Conservation (phyloP, 1,284 basidiomycete genomes). For the Trichosporon sp. region DNA sequence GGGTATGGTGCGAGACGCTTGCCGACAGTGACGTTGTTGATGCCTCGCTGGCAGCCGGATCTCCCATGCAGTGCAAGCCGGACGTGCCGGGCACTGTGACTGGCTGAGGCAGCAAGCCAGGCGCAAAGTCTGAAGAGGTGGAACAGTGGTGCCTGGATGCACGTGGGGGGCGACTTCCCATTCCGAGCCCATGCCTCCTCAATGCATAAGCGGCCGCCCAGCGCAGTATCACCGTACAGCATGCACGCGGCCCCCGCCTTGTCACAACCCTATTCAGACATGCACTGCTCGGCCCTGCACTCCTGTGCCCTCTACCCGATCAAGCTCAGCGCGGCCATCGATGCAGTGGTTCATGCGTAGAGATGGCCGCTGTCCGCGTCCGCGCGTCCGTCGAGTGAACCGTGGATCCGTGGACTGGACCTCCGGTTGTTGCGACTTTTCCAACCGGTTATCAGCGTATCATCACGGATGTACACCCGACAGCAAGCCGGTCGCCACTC, state of each 20-base stretch:
- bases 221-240: neutral
- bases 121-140: neutral
- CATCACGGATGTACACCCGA: neutral
- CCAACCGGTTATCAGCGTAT: conserved; percentile 5
- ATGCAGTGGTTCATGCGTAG: neutral
- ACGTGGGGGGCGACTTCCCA: conserved; percentile 8
- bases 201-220: conserved; percentile 12
- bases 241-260: neutral
- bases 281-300: neutral
- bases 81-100: neutral
- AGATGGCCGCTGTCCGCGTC: neutral
- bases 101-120: neutral
- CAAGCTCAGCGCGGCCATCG: neutral
- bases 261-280: conserved; percentile 3
- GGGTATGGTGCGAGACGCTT: neutral
- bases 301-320: neutral
- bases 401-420: neutral
- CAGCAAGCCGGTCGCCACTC: neutral
- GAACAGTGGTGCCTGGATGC: neutral
- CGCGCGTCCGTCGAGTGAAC: neutral
- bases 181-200: neutral
- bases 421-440: neutral
- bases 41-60: neutral
- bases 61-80: neutral
- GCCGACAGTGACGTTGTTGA: conserved; percentile 6